A percentile compares a stretch with the other conserved stretches of the same genome.
Evolutionary conservation across 495 filamentous ascomycete species (phyloP).

Genomic region (Immersiella caudata): DNA sequence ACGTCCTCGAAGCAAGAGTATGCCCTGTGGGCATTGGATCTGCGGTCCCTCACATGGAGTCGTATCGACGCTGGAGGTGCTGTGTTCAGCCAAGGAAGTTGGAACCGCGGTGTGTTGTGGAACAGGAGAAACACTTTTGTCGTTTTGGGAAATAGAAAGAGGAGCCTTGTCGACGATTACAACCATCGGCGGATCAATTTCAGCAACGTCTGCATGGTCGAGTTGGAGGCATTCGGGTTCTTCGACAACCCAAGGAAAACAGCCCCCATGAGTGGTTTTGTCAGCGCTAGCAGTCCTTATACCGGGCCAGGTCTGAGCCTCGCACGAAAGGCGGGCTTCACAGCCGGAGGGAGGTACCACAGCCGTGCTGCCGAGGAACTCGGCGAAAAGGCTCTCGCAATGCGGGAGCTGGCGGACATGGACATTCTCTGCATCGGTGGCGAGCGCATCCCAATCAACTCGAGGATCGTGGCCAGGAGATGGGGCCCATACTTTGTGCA

Average conservation of each 20-base stretch:
- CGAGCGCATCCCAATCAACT: conserved; percentile 92
- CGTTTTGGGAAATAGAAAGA: conserved; percentile 87
- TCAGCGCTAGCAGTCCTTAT: conserved; percentile 75
- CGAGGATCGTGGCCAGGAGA: conserved; percentile 77
- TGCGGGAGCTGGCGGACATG: conserved; percentile 94
- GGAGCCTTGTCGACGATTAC: conserved; percentile 96
- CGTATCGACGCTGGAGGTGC: conserved; percentile 94
- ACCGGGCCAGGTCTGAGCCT: conserved; percentile 55
- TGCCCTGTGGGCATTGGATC: conserved; percentile 91
- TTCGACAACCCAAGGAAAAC: conserved; percentile 88
- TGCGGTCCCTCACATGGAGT: conserved; percentile 85
- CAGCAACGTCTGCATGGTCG: conserved; percentile 91
- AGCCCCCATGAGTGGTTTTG: conserved; percentile 75
- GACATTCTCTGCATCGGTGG: conserved; percentile 88
- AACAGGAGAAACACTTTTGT: conserved; percentile 90
- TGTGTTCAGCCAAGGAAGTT: conserved; percentile 93
- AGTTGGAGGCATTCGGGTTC: conserved; percentile 93
- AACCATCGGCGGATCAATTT: conserved; percentile 98
- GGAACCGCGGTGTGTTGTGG: conserved; percentile 95
- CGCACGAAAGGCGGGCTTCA: conserved; percentile 63
- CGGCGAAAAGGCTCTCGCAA: conserved; percentile 73
- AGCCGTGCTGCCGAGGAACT: conserved; percentile 78
- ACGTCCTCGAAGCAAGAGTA: conserved; percentile 99
- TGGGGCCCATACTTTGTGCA: conserved; percentile 97
- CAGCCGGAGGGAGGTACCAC: conserved; percentile 66